Base-by-base conservation (phyloP, 2,329 filamentous ascomycete species). In the Ophiostoma sp. region DNA sequence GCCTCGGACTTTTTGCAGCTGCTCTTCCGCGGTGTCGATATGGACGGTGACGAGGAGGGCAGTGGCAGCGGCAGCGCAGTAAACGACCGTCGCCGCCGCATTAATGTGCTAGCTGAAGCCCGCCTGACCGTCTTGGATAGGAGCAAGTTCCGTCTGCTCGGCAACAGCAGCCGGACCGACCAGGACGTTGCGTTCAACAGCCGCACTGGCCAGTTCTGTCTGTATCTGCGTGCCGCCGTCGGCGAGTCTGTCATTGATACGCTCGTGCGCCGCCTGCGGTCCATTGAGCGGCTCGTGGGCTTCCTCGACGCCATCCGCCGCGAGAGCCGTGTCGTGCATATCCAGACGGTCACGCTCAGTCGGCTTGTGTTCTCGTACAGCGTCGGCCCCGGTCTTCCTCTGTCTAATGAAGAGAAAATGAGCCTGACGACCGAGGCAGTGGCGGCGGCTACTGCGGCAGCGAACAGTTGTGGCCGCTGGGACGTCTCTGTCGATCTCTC, bases 281-380 rank as follows among this genome's bases (percentile, higher is more conserved):
- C 90, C 15, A 88, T 96, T 73, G 89, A 92, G 78, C 88, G 91
- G 25, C 85, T 96, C 36, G 90, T 93, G 52, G 87, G 87, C 59
- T 93, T 93, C 78, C 84, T 94, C 33, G 87, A 90, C 61, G 89
- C 91, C 1, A 87, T 95, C 75, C 84, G 89, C 72, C 83, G 85
- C 75, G 84, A 88, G 76, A 83, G 84, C 64, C 85, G 84, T 19
- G 84, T 86, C 70, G 86, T 92, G 48, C 83, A 83, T 59, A 87
- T 87, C 78, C 86, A 90, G 76, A 83, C 86, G 55, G 85, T 91
- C 72, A 89, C 87, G 19, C 84, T 95, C 72, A 84, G 85, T 76
- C 84, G 87, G 75, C 86, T 96, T 6, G 83, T 87, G 2, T 94
- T 96, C 79, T 88, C 85, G n/a, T 97, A 96, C 79, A 84, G 84